These are phyloP conservation scores for Leucocoprinus birnbaumii DNA, from an alignment of 768 basidiomycete genomes.

Conservation along the genomic window DNA sequence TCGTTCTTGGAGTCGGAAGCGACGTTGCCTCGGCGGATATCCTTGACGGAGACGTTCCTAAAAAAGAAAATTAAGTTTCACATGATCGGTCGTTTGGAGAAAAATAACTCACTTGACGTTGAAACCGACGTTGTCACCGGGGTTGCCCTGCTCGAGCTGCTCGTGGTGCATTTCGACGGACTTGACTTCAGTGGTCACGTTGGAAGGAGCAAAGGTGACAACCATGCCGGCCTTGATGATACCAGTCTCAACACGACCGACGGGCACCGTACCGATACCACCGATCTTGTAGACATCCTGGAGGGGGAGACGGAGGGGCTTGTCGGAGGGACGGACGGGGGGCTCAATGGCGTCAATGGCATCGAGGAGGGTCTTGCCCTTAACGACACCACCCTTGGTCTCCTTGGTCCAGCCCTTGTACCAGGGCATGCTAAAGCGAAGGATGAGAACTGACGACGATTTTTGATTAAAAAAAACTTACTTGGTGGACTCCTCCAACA, in stretches of 20 bases:
- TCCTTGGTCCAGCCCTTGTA: constrained; percentile 99
- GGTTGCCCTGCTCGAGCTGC: constrained; percentile 89
- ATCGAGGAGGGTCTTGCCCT: constrained; percentile 99
- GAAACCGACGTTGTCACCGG: constrained; percentile 99
- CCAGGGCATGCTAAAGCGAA: constrained; percentile 84
- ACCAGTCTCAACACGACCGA: constrained; percentile 99
- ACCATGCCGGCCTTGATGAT: constrained; percentile 99
- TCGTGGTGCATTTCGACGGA: constrained; percentile 99
- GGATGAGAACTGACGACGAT: constrained; percentile 15
- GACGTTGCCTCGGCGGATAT: constrained; percentile 99
- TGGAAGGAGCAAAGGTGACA: constrained; percentile 93
- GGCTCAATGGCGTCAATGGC: constrained; percentile 99
- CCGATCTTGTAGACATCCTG: constrained; percentile 99
- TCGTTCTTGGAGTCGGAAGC: constrained; percentile 99
- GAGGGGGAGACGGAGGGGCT: constrained; percentile 99
- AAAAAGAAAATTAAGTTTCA: constrained; percentile 9
- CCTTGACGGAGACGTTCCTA: constrained; percentile 99
- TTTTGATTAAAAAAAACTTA: constrained; percentile 32
- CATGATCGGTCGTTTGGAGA: neutral
- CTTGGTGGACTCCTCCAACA: constrained; percentile 99
- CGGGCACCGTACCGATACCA: constrained; percentile 99
- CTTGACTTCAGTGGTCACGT: constrained; percentile 99
- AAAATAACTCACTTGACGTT: constrained; percentile 80
- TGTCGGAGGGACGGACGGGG: constrained; percentile 94
- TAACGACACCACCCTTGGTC: constrained; percentile 86